Percentiles rank a stretch among this genome's conserved stretches.
Evolutionary conservation across 2,329 filamentous ascomycete genomes (phyloP).

Genomic region (Aspergillus proliferans): DNA sequence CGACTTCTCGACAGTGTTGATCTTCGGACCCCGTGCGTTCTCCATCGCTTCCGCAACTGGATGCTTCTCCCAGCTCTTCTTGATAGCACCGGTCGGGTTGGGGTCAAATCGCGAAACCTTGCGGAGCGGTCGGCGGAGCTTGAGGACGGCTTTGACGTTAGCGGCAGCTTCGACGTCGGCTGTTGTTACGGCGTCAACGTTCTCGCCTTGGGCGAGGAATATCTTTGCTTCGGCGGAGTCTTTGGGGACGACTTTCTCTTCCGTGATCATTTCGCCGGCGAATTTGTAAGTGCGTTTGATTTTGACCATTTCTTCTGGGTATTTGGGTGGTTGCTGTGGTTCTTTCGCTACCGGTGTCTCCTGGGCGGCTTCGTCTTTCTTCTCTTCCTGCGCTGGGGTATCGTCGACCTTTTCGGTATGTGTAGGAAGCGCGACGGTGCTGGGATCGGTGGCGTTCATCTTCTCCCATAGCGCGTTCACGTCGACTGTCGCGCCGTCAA

Average conservation of each 20-base stretch:
- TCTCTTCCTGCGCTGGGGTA: slow-evolving; percentile 8
- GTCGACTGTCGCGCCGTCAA: slow-evolving; percentile 49
- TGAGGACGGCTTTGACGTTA: slow-evolving; percentile 12
- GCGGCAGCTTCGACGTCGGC: slow-evolving; percentile 17
- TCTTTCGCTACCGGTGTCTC: slow-evolving; percentile 7
- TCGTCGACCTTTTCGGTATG: slow-evolving; percentile 14
- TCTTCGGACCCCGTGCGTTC: slow-evolving; percentile 48
- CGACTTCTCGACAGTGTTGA: slow-evolving; percentile 62
- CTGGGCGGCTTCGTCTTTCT: slow-evolving; percentile 12
- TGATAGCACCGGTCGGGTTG: slow-evolving; percentile 37
- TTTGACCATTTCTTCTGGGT: slow-evolving; percentile 44
- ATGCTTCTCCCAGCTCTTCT: slow-evolving; percentile 41
- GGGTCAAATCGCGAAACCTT: slow-evolving; percentile 43
- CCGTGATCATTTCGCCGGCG: slow-evolving; percentile 49
- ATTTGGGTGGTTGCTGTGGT: slow-evolving; percentile 6
- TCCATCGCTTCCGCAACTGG: slow-evolving; percentile 20
- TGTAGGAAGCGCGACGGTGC: slow-evolving; percentile 6
- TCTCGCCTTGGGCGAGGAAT: slow-evolving; percentile 42
- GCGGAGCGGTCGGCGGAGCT: slow-evolving; percentile 35
- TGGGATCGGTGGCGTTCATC: slow-evolving; percentile 38
- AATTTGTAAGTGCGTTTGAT: slow-evolving; percentile 55
- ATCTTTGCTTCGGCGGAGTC: slow-evolving; percentile 51
- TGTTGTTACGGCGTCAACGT: slow-evolving; percentile 27
- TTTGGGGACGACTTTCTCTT: slow-evolving; percentile 48
- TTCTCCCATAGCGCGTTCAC: slow-evolving; percentile 51